Conservation (phyloP, 768 basidiomycete species). For the Stropharia rugosoannulata region DNA sequence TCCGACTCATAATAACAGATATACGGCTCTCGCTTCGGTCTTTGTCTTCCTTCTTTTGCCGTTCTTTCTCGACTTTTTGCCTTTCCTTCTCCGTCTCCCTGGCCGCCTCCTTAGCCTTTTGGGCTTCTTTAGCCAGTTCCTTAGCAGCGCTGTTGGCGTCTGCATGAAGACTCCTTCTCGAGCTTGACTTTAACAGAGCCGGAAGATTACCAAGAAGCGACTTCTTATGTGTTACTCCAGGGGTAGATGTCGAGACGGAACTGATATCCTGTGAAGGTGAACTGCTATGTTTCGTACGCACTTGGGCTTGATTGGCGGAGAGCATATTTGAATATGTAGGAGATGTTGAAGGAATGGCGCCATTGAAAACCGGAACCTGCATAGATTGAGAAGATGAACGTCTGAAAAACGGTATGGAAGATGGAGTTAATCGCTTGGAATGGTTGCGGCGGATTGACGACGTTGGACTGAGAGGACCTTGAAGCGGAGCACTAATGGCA, state of each 20-base stretch:
- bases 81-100: constrained; percentile 4
- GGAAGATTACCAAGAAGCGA: constrained; percentile 72
- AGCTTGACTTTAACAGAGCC: constrained; percentile 84
- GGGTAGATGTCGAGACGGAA: constrained; percentile 51
- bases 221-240: constrained; percentile 70
- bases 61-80: constrained; percentile 34
- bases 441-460: constrained; percentile 67
- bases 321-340: constrained; percentile 27
- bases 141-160: constrained; percentile 58
- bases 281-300: constrained; percentile 38
- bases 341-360: constrained; percentile 49
- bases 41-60: constrained; percentile 75
- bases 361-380: constrained; percentile 51
- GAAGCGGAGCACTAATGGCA: constrained; percentile 49
- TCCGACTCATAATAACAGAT: constrained; percentile 83
- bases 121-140: constrained; percentile 38
- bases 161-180: constrained; percentile 75
- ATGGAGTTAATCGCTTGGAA: constrained; percentile 84
- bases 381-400: constrained; percentile 89
- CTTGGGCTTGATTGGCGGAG: constrained; percentile 42
- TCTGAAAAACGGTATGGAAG: constrained; percentile 92
- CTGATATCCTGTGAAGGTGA: constrained; percentile 57
- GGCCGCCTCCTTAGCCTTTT: constrained; percentile 3
- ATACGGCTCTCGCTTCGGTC: constrained; percentile 90
- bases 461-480: constrained; percentile 70